Evolutionary conservation across 129 eudicot species (phyloP).

Genomic region (Ambrosia artemisiifolia): DNA sequence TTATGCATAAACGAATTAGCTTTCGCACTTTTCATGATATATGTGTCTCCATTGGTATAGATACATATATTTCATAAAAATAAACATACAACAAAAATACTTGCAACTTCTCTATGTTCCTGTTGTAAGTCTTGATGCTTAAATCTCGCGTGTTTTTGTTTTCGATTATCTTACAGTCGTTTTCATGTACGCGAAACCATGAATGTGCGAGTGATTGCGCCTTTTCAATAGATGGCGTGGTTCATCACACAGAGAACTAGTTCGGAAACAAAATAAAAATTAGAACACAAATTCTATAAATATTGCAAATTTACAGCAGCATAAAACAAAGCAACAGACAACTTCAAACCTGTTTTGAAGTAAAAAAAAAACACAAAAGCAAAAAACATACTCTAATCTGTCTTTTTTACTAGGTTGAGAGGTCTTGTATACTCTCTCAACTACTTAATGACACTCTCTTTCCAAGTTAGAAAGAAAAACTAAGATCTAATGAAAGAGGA

Average conservation of each 20-base stretch:
- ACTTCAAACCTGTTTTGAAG: constrained; percentile 38
- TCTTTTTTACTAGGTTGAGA: constrained; percentile 46
- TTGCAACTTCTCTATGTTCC: no score
- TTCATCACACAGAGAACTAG: background rate
- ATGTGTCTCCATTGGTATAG: no score
- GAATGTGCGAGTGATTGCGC: no score
- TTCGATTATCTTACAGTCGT: no score
- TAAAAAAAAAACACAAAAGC: constrained; percentile 4
- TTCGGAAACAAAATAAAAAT: background rate
- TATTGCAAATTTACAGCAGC: constrained; percentile 64
- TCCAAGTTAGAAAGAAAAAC: constrained; percentile 29
- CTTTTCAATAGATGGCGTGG: no score
- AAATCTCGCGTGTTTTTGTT: no score
- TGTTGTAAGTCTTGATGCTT: no score
- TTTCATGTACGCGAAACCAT: no score
- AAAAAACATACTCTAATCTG: constrained; percentile 16
- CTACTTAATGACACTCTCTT: constrained; percentile 30
- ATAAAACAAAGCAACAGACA: constrained; percentile 25
- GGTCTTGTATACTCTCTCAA: constrained; percentile 28
- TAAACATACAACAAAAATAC: no score
- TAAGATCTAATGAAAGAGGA: constrained; percentile 44
- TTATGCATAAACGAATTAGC: no score
- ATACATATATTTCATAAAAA: no score
- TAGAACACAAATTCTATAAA: constrained; percentile 24
- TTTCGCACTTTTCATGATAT: no score